phyloP scores from a whole-genome alignment of 23 red algal species.

The Gracilaria domingensis region DNA sequence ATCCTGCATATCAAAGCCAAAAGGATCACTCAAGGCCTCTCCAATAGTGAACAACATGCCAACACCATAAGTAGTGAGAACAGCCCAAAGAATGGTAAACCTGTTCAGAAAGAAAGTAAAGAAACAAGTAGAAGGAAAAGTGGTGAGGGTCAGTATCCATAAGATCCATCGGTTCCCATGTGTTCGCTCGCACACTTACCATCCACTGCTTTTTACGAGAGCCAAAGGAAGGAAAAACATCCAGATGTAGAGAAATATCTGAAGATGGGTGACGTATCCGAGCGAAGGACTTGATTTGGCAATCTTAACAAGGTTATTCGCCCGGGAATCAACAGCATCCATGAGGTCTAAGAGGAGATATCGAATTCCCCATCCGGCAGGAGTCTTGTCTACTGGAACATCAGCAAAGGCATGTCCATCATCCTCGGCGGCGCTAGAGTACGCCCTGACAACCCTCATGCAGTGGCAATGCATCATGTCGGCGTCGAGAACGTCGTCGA shows the following conservation, averaged over 20 bases:
- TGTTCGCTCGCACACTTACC: slow-evolving; percentile 30
- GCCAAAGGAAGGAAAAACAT: slow-evolving; percentile 53
- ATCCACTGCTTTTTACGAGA: slow-evolving; percentile 50
- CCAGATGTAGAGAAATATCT: slow-evolving; percentile 67
- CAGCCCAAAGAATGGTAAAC: slow-evolving; percentile 63
- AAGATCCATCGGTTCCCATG: no score
- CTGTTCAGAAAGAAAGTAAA: not conserved
- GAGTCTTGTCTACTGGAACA: not conserved
- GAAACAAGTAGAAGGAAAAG: not conserved
- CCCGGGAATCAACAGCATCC: slow-evolving; percentile 30
- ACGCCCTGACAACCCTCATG: slow-evolving; percentile 28
- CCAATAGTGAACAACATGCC: slow-evolving; percentile 56
- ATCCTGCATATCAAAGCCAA: slow-evolving; percentile 54
- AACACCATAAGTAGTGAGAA: slow-evolving; percentile 49
- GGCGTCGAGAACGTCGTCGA: slow-evolving; percentile 32
- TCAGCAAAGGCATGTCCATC: slow-evolving; percentile 12
- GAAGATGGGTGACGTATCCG: slow-evolving; percentile 38
- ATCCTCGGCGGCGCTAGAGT: slow-evolving; percentile 34
- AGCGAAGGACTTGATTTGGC: slow-evolving; percentile 9
- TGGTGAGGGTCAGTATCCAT: not conserved
- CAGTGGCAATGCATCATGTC: slow-evolving; percentile 51
- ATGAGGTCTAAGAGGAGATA: slow-evolving; percentile 36
- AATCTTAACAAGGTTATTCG: slow-evolving; percentile 19
- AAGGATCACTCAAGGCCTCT: slow-evolving; percentile 34
- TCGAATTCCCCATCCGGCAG: slow-evolving; percentile 24